Percentiles rank a stretch among this genome's conserved stretches.
Conservation (phyloP, 768 basidiomycete genomes). For the Clathrus columnatus region DNA sequence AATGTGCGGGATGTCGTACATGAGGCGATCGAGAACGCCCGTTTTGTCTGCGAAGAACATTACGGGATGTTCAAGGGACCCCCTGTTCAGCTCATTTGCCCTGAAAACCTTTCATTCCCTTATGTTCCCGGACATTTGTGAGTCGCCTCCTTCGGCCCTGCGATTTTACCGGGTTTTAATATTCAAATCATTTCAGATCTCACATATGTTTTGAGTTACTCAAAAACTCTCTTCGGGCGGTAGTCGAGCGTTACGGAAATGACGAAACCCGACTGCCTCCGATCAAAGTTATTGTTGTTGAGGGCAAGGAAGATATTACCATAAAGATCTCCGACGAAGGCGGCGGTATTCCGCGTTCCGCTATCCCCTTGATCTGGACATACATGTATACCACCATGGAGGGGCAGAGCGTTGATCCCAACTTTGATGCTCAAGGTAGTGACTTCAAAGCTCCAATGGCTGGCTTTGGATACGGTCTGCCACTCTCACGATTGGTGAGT, state of each 20-base stretch:
- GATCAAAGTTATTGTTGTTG: constrained; percentile 91
- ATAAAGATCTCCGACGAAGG: constrained; percentile 99
- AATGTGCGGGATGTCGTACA: constrained; percentile 97
- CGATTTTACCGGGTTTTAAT: background rate
- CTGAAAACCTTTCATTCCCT: constrained; percentile 73
- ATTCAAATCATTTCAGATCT: constrained; percentile 29
- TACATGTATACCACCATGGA: constrained; percentile 93
- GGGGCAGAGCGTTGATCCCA: constrained; percentile 59
- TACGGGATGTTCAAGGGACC: constrained; percentile 91
- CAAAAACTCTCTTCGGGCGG: constrained; percentile 95
- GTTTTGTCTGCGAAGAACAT: constrained; percentile 43
- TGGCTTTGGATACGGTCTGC: constrained; percentile 90
- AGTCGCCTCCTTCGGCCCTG: constrained; percentile 13
- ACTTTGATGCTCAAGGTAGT: constrained; percentile 56
- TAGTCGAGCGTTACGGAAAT: constrained; percentile 86
- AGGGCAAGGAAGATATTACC: constrained; percentile 97
- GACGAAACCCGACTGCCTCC: constrained; percentile 74
- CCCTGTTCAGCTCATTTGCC: constrained; percentile 93
- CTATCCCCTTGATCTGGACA: constrained; percentile 95
- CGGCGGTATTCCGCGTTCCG: constrained; percentile 83
- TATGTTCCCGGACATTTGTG: constrained; percentile 91
- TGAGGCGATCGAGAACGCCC: constrained; percentile 97
- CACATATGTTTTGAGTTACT: constrained; percentile 96
- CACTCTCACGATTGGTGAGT: constrained; percentile 79
- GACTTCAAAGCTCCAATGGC: constrained; percentile 99